A percentile compares a stretch with the other conserved stretches of the same genome.
These are phyloP conservation scores for Plasmodium inui DNA, from an alignment of 169 alveolate genomes.

Conservation along the genomic window DNA sequence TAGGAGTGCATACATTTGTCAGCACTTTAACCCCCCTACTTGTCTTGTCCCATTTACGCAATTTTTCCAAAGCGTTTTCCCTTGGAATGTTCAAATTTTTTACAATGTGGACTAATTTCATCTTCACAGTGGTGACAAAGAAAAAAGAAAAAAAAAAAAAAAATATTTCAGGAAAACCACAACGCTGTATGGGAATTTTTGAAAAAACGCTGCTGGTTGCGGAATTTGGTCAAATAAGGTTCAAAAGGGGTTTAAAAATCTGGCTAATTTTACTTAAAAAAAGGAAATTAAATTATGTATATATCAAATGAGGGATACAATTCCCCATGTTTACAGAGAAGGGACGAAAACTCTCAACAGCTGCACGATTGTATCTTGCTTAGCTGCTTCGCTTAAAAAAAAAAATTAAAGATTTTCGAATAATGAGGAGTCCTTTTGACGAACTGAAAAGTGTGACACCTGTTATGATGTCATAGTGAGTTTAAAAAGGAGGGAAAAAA, in stretches of 20 bases:
- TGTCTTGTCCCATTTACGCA: conserved; percentile 9
- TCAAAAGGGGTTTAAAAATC: not conserved
- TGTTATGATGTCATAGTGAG: not conserved
- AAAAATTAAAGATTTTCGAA: not conserved
- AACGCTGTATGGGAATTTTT: not conserved
- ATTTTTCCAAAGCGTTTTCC: not conserved
- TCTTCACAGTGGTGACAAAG: not conserved
- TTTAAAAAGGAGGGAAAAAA: not conserved
- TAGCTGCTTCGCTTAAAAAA: not conserved
- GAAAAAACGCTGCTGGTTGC: not conserved
- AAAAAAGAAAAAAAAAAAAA: conserved; percentile 7
- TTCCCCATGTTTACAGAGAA: not conserved
- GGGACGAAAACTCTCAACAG: not conserved
- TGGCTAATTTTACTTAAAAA: not conserved
- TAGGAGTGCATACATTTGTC: not conserved
- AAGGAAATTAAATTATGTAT: not conserved
- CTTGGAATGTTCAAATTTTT: conserved; percentile 37
- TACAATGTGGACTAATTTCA: conserved; percentile 20
- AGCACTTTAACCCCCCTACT: not conserved
- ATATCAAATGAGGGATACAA: not conserved
- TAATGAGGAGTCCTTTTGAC: not conserved
- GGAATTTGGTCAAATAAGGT: not conserved
- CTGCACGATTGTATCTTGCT: not conserved
- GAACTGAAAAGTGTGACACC: not conserved
- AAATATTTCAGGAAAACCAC: not conserved